These are phyloP conservation scores for Aureobasidium sp. DNA, from an alignment of 2,329 filamentous ascomycete genomes.

Conservation along the genomic window DNA sequence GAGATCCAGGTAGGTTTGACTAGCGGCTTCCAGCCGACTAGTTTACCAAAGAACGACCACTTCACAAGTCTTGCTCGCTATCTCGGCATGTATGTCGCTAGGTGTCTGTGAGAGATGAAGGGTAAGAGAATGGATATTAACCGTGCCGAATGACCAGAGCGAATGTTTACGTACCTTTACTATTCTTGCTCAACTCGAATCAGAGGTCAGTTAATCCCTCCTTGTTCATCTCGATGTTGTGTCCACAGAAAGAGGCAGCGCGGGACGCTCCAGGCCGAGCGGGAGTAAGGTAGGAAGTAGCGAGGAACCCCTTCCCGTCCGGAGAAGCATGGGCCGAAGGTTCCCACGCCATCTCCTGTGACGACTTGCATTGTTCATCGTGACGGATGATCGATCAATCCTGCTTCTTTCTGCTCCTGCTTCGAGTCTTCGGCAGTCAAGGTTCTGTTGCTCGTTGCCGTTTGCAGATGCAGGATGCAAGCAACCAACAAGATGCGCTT, in stretches of 20 bases:
- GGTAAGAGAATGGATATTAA: neutral
- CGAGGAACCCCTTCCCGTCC: constrained; percentile 4
- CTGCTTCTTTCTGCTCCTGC: neutral
- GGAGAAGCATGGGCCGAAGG: constrained; percentile 13
- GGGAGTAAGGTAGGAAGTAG: constrained; percentile 1
- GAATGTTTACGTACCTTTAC: neutral
- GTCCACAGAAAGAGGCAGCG: neutral
- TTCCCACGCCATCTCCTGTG: constrained; percentile 8
- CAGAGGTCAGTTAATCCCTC: neutral
- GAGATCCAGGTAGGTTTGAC: constrained; percentile 8
- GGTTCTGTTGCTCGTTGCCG: neutral
- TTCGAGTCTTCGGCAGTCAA: neutral
- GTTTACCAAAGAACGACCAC: constrained; percentile 11
- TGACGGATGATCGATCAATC: neutral
- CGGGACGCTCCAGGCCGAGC: constrained; percentile 15
- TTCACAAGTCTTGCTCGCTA: constrained; percentile 3
- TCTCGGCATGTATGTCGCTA: constrained; percentile 10
- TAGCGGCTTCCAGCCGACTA: constrained; percentile 13
- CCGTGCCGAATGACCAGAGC: neutral
- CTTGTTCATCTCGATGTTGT: neutral
- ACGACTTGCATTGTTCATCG: neutral
- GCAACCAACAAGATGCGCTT: neutral
- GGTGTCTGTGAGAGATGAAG: neutral
- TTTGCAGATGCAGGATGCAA: neutral
- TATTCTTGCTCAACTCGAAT: neutral